Evolutionary conservation across 805 yeast species (phyloP).

Genomic region (Candida namnaoensis): DNA sequence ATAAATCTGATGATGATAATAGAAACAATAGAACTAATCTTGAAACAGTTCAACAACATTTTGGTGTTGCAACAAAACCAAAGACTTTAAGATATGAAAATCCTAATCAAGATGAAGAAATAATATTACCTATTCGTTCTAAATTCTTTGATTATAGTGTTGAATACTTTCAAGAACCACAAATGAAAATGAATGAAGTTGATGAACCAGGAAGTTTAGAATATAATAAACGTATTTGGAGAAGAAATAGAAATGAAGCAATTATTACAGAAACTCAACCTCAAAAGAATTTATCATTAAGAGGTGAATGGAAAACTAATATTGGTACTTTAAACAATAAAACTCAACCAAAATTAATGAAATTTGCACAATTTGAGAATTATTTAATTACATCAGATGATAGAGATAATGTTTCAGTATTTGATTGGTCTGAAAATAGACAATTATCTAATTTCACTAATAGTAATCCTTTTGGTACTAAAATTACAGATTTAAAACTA

Average conservation of each 20-base stretch:
- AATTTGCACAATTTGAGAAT: slow-evolving; percentile 87
- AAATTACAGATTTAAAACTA: slow-evolving; percentile 77
- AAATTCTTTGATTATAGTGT: slow-evolving; percentile 66
- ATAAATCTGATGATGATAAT: slow-evolving; percentile 5
- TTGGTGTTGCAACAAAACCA: slow-evolving; percentile 42
- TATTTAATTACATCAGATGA: slow-evolving; percentile 76
- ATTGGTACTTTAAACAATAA: slow-evolving; percentile 54
- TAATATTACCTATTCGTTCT: slow-evolving; percentile 44
- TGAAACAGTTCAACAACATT: not conserved
- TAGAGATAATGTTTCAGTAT: slow-evolving; percentile 71
- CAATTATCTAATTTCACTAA: slow-evolving; percentile 65
- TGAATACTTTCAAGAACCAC: slow-evolving; percentile 96
- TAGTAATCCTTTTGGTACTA: slow-evolving; percentile 81
- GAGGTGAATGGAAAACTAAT: slow-evolving; percentile 78
- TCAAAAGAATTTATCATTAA: slow-evolving; percentile 73
- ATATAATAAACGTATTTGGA: slow-evolving; percentile 76
- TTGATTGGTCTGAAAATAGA: slow-evolving; percentile 74
- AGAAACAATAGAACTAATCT: slow-evolving; percentile 4
- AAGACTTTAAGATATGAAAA: slow-evolving; percentile 41
- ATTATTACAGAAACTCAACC: slow-evolving; percentile 86
- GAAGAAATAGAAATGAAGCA: slow-evolving; percentile 80
- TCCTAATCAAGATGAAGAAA: slow-evolving; percentile 11
- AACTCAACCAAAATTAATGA: slow-evolving; percentile 71
- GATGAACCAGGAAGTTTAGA: slow-evolving; percentile 92
- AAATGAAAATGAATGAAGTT: slow-evolving; percentile 71